Evolutionary conservation across 179 eudicot genomes (phyloP).

Genomic region (Drosera spatulata): DNA sequence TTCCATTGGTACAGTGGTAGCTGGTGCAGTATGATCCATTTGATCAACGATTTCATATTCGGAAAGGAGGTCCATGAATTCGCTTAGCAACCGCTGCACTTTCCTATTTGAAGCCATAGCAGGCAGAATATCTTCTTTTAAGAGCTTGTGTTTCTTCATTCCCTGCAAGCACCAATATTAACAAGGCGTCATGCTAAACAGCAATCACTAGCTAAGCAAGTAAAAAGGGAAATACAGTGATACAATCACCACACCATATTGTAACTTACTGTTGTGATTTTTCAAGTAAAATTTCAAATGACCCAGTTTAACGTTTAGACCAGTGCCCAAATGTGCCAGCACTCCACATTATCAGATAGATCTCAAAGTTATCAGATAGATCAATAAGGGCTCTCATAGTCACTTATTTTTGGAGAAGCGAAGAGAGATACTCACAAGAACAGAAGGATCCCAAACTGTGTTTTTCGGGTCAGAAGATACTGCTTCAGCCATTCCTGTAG

Average conservation of each 20-base stretch:
- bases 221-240: background rate
- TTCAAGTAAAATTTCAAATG: too few species aligned
- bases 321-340: too few species aligned
- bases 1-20: background rate
- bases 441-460: slow-evolving; percentile 82
- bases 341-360: too few species aligned
- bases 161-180: slow-evolving; percentile 35
- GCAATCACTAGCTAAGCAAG: background rate
- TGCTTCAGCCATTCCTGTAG: slow-evolving; percentile 75
- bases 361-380: too few species aligned
- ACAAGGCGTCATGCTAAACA: background rate
- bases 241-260: background rate
- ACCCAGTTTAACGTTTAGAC: too few species aligned
- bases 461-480: slow-evolving; percentile 29
- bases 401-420: background rate
- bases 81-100: slow-evolving; percentile 83
- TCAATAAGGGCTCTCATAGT: too few species aligned
- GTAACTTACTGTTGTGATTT: too few species aligned
- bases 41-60: slow-evolving; percentile 44
- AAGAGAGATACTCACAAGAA: slow-evolving; percentile 46
- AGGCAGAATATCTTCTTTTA: slow-evolving; percentile 91
- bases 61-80: slow-evolving; percentile 92
- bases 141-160: slow-evolving; percentile 81
- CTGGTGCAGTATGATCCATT: slow-evolving; percentile 10
- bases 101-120: slow-evolving; percentile 93